phyloP scores from a whole-genome alignment of 495 filamentous ascomycete genomes.

The Hypoxylon crocopeplum region DNA sequence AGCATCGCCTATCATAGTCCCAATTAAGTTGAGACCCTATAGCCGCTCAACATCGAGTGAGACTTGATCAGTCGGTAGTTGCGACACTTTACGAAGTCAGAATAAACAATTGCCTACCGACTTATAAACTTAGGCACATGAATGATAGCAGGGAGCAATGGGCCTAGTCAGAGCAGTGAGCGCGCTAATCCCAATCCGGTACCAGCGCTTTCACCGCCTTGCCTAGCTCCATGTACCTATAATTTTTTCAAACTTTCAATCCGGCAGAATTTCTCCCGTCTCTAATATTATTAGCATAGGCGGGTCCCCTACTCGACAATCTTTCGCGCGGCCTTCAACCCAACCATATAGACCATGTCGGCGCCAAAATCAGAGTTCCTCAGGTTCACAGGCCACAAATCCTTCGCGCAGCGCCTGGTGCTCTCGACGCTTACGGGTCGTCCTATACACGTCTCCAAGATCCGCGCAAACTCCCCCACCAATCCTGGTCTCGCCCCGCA shows the following conservation, averaged over 20 bases:
- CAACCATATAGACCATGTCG: slow-evolving; percentile 45
- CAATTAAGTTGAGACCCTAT: too few relatives aligned
- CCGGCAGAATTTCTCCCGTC: slow-evolving; percentile 34
- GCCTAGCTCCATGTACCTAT: slow-evolving; percentile 18
- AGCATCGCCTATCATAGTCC: too few relatives aligned
- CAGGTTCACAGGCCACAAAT: slow-evolving; percentile 80
- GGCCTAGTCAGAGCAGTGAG: too few relatives aligned
- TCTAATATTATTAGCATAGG: slow-evolving; percentile 5
- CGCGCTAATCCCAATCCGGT: too few relatives aligned
- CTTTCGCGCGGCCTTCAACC: slow-evolving; percentile 1
- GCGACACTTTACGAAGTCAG: too few relatives aligned
- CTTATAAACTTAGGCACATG: too few relatives aligned
- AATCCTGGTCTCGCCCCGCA: slow-evolving; percentile 87
- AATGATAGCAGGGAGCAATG: too few relatives aligned
- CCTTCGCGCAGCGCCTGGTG: slow-evolving; percentile 82
- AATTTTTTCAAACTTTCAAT: slow-evolving; percentile 13
- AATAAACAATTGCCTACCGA: too few relatives aligned
- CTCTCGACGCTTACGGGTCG: slow-evolving; percentile 91
- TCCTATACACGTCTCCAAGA: slow-evolving; percentile 89
- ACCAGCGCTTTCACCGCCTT: slow-evolving; percentile 37
- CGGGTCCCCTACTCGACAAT: slow-evolving; percentile 2
- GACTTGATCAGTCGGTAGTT: too few relatives aligned
- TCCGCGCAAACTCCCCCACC: slow-evolving; percentile 82
- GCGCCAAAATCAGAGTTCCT: slow-evolving; percentile 55
- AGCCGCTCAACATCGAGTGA: too few relatives aligned